A percentile compares a stretch with the other conserved stretches of the same genome.
These are phyloP conservation scores for Solioccasus polychromus DNA, from an alignment of 768 basidiomycete genomes.

Conservation along the genomic window DNA sequence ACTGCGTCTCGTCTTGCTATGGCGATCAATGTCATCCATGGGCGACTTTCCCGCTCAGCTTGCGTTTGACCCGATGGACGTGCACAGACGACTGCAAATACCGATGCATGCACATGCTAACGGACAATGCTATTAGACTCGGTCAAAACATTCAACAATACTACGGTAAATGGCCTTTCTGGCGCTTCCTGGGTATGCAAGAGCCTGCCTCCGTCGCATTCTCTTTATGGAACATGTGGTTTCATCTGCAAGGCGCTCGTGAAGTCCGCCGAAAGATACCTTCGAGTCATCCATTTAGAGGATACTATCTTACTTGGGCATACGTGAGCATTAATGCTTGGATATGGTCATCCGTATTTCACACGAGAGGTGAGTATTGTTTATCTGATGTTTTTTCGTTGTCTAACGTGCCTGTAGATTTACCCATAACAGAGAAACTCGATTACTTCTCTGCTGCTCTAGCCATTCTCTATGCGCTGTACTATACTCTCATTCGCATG, in stretches of 20 bases:
- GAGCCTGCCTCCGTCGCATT: constrained; percentile 92
- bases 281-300: constrained; percentile 61
- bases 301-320: constrained; percentile 65
- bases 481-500: constrained; percentile 71
- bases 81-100: constrained; percentile 90
- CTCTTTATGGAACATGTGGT: constrained; percentile 81
- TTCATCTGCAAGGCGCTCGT: constrained; percentile 60
- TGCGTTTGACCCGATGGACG: constrained; percentile 79
- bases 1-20: constrained; percentile 37
- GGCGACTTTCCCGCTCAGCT: constrained; percentile 46
- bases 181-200: constrained; percentile 83
- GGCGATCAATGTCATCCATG: constrained; percentile 30
- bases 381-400: background rate
- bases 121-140: constrained; percentile 46
- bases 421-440: constrained; percentile 78
- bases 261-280: constrained; percentile 49
- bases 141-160: constrained; percentile 66
- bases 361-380: constrained; percentile 74
- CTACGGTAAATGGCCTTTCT: constrained; percentile 98
- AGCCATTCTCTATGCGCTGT: constrained; percentile 79
- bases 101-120: constrained; percentile 78
- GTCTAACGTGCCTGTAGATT: constrained; percentile 48
- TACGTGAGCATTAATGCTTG: constrained; percentile 82
- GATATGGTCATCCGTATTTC: constrained; percentile 90
- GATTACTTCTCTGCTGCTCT: constrained; percentile 95